Percentiles rank a stretch among this genome's conserved stretches.
phyloP scores from a whole-genome alignment of 768 basidiomycete species.

The Psilocybe cyanescens region DNA sequence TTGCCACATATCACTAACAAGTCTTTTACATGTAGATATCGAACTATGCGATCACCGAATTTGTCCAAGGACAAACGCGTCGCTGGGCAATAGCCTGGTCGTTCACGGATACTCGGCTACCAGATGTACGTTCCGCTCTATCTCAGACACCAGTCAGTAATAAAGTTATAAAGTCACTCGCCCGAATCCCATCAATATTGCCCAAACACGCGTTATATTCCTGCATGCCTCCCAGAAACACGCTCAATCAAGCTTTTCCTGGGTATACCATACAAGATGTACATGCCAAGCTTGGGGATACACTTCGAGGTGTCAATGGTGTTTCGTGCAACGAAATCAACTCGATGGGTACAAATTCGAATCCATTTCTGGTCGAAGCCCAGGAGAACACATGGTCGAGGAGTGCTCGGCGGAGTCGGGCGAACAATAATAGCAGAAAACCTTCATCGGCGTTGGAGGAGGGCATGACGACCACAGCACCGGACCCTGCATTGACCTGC shows the following conservation, averaged over 20 bases:
- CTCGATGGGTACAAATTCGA: neutral
- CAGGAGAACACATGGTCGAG: conserved; percentile 60
- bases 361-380: conserved; percentile 23
- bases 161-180: conserved; percentile 28
- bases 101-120: conserved; percentile 60
- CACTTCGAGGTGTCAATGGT: conserved; percentile 38
- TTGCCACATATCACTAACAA: neutral
- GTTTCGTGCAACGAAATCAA: neutral
- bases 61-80: conserved; percentile 84
- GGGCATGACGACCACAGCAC: conserved; percentile 4
- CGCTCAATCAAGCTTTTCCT: conserved; percentile 29
- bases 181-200: conserved; percentile 31
- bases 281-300: conserved; percentile 23
- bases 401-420: conserved; percentile 39
- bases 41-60: conserved; percentile 87
- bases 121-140: conserved; percentile 66
- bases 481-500: conserved; percentile 23
- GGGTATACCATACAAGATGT: neutral
- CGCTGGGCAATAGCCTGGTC: conserved; percentile 97
- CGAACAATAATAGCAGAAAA: neutral
- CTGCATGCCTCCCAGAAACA: conserved; percentile 65
- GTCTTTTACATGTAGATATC: conserved; percentile 55
- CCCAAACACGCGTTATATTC: conserved; percentile 45
- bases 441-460: neutral
- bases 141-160: neutral